Conservation (phyloP, 768 basidiomycete genomes). For the Tephrocybe sp. region DNA sequence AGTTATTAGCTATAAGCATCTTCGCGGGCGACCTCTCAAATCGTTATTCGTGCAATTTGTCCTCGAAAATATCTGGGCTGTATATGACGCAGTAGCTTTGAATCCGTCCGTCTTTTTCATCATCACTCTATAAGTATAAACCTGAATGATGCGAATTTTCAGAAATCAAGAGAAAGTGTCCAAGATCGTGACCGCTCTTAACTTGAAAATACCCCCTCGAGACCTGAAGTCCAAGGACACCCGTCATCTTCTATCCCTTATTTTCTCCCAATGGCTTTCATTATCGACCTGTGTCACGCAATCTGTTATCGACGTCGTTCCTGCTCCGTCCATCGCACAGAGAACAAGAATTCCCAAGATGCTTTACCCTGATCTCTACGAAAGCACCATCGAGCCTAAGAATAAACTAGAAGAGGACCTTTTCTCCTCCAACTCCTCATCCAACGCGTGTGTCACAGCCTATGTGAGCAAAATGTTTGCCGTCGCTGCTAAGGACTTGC, state of each 20-base stretch:
- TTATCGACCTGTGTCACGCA: slow-evolving; percentile 93
- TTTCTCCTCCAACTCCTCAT: slow-evolving; percentile 63
- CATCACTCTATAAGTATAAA: slow-evolving; percentile 15
- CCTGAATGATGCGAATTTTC: not conserved
- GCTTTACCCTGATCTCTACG: slow-evolving; percentile 79
- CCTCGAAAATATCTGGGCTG: slow-evolving; percentile 95
- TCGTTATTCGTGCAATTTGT: slow-evolving; percentile 98
- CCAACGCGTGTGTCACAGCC: slow-evolving; percentile 66
- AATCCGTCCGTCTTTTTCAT: slow-evolving; percentile 71
- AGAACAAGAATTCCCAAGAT: slow-evolving; percentile 85
- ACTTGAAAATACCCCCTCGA: slow-evolving; percentile 80
- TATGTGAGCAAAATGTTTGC: slow-evolving; percentile 99
- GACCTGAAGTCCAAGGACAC: slow-evolving; percentile 93
- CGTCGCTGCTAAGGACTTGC: slow-evolving; percentile 75
- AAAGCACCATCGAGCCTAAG: slow-evolving; percentile 57
- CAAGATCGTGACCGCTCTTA: slow-evolving; percentile 84
- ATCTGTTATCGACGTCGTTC: slow-evolving; percentile 90
- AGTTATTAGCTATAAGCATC: slow-evolving; percentile 88
- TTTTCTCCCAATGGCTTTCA: slow-evolving; percentile 96
- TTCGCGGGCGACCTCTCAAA: slow-evolving; percentile 84
- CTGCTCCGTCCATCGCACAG: slow-evolving; percentile 83
- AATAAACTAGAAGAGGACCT: slow-evolving; percentile 85
- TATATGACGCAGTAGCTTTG: slow-evolving; percentile 86
- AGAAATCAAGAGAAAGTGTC: slow-evolving; percentile 88
- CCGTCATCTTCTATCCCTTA: slow-evolving; percentile 76